Evolutionary conservation across 768 basidiomycete species (phyloP), one percentile per base, ranked within the genome.

Genomic region (Mycena sanguinolenta): DNA sequence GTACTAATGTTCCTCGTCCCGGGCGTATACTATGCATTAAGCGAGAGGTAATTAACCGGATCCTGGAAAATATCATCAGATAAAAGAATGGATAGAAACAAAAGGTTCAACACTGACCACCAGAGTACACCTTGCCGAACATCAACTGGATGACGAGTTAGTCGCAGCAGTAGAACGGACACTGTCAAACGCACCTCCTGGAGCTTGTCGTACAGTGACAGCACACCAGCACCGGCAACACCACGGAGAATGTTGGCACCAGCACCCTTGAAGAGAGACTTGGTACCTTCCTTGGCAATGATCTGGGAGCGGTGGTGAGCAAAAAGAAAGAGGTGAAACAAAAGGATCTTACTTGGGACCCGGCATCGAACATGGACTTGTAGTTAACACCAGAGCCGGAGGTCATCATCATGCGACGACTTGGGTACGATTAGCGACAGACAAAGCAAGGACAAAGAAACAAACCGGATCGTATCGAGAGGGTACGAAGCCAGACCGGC

Each of bases 381-480:
- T 99, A 99, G 92, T 98, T 96, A 71, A 93, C 91, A 77, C 90
- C 89, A 77, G 91, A 92, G 77, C 97, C 98, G 27, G 97, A 98
- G 42, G 98, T 99, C 97, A 99, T 99, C 98, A 99, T 99, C 98
- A 99, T 99, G 77, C 98, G 96, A 92, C 98, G 97, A 92, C 97
- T 97, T 76, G 16, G 76, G 77, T 25, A 77, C 76, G 16, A 75
- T 83, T 72, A 71, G 74, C 58, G 30, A 67, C 9, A 52, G 13
- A 17, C 9, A 38, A 38, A 77, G 70, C 61, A 65, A 58, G 7
- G 53, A 34, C 32, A 27, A 50, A n/a, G n/a, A 32, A 58, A 83
- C 87, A 55, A 76, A 92, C 91, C 93, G 94, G 76, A 96, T 95
- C 67, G 95, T 96, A 79, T 96, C 95, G 65, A 95, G 89, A 83